Percentiles rank a stretch among this genome's conserved stretches.
These are phyloP conservation scores for Ophiostoma ulmi DNA, from an alignment of 2,329 filamentous ascomycete genomes.

Conservation along the genomic window DNA sequence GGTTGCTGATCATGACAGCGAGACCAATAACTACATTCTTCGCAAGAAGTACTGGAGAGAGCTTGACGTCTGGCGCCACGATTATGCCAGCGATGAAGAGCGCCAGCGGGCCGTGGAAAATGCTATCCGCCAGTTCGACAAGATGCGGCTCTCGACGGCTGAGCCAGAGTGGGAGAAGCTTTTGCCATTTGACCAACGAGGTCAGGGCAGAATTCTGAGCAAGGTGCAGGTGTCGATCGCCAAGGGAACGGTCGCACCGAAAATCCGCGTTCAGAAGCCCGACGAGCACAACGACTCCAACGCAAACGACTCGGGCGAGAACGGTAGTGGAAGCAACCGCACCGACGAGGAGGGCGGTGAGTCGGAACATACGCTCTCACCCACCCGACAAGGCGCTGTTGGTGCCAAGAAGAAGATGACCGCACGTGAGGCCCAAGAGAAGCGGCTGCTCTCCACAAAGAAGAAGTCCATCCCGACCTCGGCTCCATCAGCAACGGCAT, in stretches of 20 bases:
- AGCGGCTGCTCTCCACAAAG: conserved; percentile 46
- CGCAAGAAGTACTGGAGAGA: conserved; percentile 58
- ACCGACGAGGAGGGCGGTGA: conserved; percentile 31
- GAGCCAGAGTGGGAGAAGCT: conserved; percentile 59
- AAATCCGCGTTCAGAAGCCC: conserved; percentile 46
- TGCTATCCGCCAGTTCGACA: conserved; percentile 56
- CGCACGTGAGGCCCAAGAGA: conserved; percentile 51
- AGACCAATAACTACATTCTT: conserved; percentile 50
- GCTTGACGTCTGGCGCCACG: conserved; percentile 58
- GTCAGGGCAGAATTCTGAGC: conserved; percentile 57
- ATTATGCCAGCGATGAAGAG: conserved; percentile 50
- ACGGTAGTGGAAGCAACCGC: conserved; percentile 22
- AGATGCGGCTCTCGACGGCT: conserved; percentile 49
- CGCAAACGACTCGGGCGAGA: conserved; percentile 38
- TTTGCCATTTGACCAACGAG: conserved; percentile 53
- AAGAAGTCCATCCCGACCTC: conserved; percentile 35
- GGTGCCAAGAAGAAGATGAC: conserved; percentile 46
- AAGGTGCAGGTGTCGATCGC: conserved; percentile 56
- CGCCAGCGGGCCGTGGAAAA: conserved; percentile 58
- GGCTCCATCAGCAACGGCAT: not conserved
- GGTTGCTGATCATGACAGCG: conserved; percentile 49
- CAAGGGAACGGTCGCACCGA: conserved; percentile 45
- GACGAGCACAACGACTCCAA: conserved; percentile 44
- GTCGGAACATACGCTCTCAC: conserved; percentile 22
- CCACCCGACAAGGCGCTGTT: conserved; percentile 37